Evolutionary conservation across 345 rosid species (phyloP).

Genomic region (Salix arbutifolia): DNA sequence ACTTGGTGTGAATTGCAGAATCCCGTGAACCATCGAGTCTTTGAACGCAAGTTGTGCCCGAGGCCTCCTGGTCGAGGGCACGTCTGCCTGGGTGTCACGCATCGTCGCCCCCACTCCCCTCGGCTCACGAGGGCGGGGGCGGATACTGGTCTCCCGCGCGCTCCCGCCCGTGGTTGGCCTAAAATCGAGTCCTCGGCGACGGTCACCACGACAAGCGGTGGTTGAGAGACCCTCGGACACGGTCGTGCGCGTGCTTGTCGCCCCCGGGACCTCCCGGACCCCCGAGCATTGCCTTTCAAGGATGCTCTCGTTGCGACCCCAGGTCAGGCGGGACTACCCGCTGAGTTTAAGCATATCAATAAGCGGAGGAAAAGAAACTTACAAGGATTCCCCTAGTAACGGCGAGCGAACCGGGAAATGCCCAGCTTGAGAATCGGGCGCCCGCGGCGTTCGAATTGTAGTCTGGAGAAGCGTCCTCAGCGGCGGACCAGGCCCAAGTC

Average conservation of each 20-base stretch:
- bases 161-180: too few species aligned
- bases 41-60: too few species aligned
- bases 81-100: too few species aligned
- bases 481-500: neutral
- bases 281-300: neutral
- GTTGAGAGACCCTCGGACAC: neutral
- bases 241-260: neutral
- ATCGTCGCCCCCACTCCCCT: too few species aligned
- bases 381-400: constrained; percentile 6
- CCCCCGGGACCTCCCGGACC: too few species aligned
- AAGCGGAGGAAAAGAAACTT: constrained; percentile 4
- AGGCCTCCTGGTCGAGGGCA: too few species aligned
- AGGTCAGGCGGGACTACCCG: neutral
- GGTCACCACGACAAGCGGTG: neutral
- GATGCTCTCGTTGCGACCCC: neutral
- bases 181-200: too few species aligned
- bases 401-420: neutral
- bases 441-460: neutral
- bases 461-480: too few species aligned
- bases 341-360: constrained; percentile 3
- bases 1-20: too few species aligned
- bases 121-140: too few species aligned
- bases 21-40: too few species aligned
- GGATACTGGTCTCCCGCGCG: neutral
- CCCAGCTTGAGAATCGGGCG: neutral